These are phyloP conservation scores for Penicillium maclennaniae DNA, from an alignment of 495 filamentous ascomycete genomes.

Conservation along the genomic window DNA sequence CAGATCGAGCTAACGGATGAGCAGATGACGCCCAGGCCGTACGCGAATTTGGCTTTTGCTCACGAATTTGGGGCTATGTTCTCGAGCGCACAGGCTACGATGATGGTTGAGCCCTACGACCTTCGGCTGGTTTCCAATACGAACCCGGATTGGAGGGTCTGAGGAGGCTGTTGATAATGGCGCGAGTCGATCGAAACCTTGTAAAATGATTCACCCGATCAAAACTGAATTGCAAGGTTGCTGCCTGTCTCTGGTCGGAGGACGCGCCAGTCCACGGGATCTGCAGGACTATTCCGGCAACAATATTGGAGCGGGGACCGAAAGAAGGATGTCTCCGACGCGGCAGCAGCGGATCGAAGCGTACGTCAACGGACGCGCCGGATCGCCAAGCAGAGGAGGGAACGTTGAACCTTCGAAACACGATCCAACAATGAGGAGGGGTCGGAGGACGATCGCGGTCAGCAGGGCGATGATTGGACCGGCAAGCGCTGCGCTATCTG, in stretches of 20 bases:
- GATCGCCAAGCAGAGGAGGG: constrained; percentile 13
- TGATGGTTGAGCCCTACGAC: constrained; percentile 9
- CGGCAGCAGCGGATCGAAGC: constrained; percentile 11
- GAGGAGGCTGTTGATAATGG: constrained; percentile 2
- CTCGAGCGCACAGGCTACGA: neutral
- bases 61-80: neutral
- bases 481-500: constrained; percentile 24
- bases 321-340: constrained; percentile 2
- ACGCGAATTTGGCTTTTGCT: constrained; percentile 27
- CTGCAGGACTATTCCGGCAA: constrained; percentile 7
- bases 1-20: constrained; percentile 24
- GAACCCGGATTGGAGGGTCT: neutral
- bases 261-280: constrained; percentile 3
- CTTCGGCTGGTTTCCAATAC: neutral
- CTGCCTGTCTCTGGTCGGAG: constrained; percentile 13
- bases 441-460: constrained; percentile 11
- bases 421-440: constrained; percentile 10
- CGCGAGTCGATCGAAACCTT: constrained; percentile 20
- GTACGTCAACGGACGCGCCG: constrained; percentile 16
- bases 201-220: constrained; percentile 13
- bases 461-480: constrained; percentile 22
- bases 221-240: constrained; percentile 6
- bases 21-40: constrained; percentile 40
- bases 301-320: neutral
- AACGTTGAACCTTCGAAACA: constrained; percentile 20